These are phyloP conservation scores for Microdochium nivale DNA, from an alignment of 2,329 filamentous ascomycete species.

Conservation along the genomic window DNA sequence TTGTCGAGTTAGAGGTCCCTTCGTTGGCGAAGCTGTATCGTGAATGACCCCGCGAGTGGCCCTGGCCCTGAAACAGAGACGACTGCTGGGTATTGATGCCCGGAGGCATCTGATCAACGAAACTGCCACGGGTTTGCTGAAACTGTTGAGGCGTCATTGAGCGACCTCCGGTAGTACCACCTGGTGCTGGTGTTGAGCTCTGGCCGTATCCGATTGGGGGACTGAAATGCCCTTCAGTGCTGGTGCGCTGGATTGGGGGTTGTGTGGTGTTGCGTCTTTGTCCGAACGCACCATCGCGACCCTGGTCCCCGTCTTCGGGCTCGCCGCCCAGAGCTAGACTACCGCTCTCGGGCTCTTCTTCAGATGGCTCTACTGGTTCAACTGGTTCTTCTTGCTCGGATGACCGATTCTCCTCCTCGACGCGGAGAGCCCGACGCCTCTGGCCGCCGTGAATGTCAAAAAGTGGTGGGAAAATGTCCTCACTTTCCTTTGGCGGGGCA, in stretches of 20 bases:
- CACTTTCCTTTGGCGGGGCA: constrained; percentile 8
- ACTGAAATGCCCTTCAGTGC: constrained; percentile 44
- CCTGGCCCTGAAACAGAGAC: constrained; percentile 48
- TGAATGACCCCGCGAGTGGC: constrained; percentile 75
- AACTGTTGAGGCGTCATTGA: constrained; percentile 76
- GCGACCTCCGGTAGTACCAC: constrained; percentile 56
- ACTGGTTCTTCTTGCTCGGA: constrained; percentile 38
- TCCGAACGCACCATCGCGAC: constrained; percentile 40
- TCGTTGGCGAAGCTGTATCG: constrained; percentile 85
- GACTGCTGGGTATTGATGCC: constrained; percentile 44
- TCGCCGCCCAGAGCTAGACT: constrained; percentile 89
- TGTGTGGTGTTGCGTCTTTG: constrained; percentile 62
- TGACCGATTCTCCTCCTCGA: constrained; percentile 54
- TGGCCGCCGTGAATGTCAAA: constrained; percentile 78
- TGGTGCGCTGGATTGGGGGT: constrained; percentile 64
- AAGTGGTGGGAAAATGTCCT: constrained; percentile 55
- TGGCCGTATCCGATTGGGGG: constrained; percentile 40
- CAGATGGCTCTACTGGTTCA: constrained; percentile 40
- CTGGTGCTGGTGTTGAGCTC: constrained; percentile 39
- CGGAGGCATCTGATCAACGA: constrained; percentile 51
- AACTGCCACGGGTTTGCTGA: constrained; percentile 54
- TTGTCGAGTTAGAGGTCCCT: constrained; percentile 47
- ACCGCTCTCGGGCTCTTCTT: constrained; percentile 71
- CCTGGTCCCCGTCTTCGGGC: constrained; percentile 68
- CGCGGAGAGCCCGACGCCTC: constrained; percentile 69